Evolutionary conservation across 2,329 filamentous ascomycete species (phyloP).

Genomic region (Cladobotryum protrusum): DNA sequence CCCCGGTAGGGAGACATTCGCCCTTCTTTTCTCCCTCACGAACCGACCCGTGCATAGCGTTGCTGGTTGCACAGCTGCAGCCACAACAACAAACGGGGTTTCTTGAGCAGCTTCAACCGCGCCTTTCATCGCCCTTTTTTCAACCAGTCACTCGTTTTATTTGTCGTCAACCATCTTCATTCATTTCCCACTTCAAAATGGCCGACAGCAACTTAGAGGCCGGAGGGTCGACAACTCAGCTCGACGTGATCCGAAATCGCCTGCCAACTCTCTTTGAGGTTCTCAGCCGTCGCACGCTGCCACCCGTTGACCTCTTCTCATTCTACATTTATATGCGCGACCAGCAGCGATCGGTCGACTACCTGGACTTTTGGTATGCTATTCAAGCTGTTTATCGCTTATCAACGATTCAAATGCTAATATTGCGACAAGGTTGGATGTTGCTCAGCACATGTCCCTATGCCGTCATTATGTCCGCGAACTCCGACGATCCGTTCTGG

Average conservation of each 20-base stretch:
- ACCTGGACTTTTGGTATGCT: constrained; percentile 91
- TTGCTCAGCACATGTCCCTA: constrained; percentile 96
- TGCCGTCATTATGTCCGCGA: constrained; percentile 97
- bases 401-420: too few relatives aligned
- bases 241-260: constrained; percentile 66
- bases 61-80: constrained; percentile 9
- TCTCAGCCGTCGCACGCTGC: constrained; percentile 84
- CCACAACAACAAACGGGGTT: not conserved
- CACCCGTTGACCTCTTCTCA: constrained; percentile 93
- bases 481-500: constrained; percentile 83
- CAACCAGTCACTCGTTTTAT: constrained; percentile 1
- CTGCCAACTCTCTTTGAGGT: constrained; percentile 95
- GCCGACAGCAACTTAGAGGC: constrained; percentile 21
- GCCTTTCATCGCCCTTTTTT: not conserved
- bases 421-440: constrained; percentile 71
- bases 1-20: not conserved
- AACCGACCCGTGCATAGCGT: not conserved
- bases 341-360: constrained; percentile 95
- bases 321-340: constrained; percentile 99
- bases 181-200: not conserved
- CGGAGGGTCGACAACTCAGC: constrained; percentile 46
- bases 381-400: too few relatives aligned
- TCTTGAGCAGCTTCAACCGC: not conserved
- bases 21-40: not conserved
- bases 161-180: not conserved